phyloP scores from a whole-genome alignment of 371 early-diverging fungal species.

The Haplosporangium sp. region DNA sequence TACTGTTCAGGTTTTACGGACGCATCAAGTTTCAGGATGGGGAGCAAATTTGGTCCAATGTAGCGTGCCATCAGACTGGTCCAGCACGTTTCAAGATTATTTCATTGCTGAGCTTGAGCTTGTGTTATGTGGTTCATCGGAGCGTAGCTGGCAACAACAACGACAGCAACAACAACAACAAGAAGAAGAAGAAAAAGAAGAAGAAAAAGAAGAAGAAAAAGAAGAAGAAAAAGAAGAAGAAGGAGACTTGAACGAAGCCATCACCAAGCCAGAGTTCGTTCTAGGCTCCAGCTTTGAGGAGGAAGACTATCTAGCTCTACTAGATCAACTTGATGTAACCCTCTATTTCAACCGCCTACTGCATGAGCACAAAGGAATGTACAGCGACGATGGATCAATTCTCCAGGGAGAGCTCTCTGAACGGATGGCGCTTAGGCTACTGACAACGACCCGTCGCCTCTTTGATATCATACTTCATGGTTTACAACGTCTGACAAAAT shows the following conservation, averaged over 20 bases:
- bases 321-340: constrained; percentile 73
- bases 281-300: constrained; percentile 61
- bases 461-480: constrained; percentile 36
- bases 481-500: constrained; percentile 16
- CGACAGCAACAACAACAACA: too few relatives aligned
- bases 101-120: constrained; percentile 51
- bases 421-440: constrained; percentile 32
- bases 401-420: constrained; percentile 48
- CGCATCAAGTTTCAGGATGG: constrained; percentile 62
- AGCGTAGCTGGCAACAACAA: constrained; percentile 20
- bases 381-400: constrained; percentile 25
- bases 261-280: constrained; percentile 1
- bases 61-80: constrained; percentile 56
- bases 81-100: constrained; percentile 34
- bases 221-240: too few relatives aligned
- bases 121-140: constrained; percentile 43
- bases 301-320: constrained; percentile 67
- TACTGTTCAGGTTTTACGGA: constrained; percentile 63
- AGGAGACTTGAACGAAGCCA: neutral
- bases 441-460: constrained; percentile 27
- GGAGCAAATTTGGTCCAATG: constrained; percentile 69
- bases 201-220: too few relatives aligned
- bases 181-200: too few relatives aligned
- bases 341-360: constrained; percentile 56
- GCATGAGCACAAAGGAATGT: constrained; percentile 32